Base-by-base conservation (phyloP, 2,329 filamentous ascomycete species). In the Raffaelea ambrosiae region DNA sequence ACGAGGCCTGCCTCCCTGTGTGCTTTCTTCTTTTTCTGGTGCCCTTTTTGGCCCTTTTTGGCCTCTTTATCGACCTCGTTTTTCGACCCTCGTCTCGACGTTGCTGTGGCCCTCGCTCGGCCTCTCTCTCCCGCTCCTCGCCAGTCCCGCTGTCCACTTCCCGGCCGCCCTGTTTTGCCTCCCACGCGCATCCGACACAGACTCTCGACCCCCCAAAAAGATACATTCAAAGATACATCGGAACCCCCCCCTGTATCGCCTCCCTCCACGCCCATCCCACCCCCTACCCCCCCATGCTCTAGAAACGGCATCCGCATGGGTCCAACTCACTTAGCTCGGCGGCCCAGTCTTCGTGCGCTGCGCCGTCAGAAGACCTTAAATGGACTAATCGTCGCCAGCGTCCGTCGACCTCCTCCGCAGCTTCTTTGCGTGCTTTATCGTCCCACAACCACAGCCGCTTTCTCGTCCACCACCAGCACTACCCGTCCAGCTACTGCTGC, bases 341-440 rank as follows among this genome's bases (percentile, higher is more conserved):
- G 43, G 49, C 42, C 39, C 42, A 43, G 53, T 43, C 53, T 42
- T 44, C 44, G 39, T 46, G 47, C 40, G 23, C 48, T 49, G 47
- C 42, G 38, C 49, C 47, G 44, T 47, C 48, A 39, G 38, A 41
- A 44, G 42, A 49, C 47, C 43, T 48, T 55, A 54, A 54, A 55
- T 51, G 52, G 48, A 40, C 44, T 50, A 52, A 47, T 43, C 45
- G 44, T 49, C 53, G 50, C 50, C 44, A 43, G 41, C 16, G 33
- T 35, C 40, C 18, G 36, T 21, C 13, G 33, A 40, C 48, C 20
- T 35, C 48, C 20, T 35, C 19, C 42, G 10, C 14, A 18, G 19
- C 29, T 9, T 21, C 35, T 35, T 48, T 48, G 47, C 43, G 21
- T 44, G 40, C 35, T 40, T 46, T 29, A 31, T 47, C 48, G 33